phyloP scores from a whole-genome alignment of 2,329 filamentous ascomycete species.

The Stylonectria norvegica region DNA sequence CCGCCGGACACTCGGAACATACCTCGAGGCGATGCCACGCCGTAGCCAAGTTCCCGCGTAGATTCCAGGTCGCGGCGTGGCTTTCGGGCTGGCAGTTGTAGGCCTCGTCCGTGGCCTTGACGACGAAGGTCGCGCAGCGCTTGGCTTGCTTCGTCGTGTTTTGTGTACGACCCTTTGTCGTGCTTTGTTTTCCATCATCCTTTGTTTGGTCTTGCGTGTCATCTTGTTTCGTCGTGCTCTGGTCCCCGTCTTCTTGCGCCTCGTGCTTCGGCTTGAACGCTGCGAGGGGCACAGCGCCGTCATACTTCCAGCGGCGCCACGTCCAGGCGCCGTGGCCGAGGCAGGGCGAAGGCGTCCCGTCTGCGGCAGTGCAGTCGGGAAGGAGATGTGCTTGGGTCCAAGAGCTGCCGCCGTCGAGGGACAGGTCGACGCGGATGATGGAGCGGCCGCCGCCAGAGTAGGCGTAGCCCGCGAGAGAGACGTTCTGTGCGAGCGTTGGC shows the following conservation, averaged over 20 bases:
- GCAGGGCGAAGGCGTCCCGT: conserved; percentile 26
- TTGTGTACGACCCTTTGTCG: conserved; percentile 21
- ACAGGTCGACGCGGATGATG: conserved; percentile 66
- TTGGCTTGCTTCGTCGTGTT: conserved; percentile 8
- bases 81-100: conserved; percentile 66
- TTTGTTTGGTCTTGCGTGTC: too few species aligned
- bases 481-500: conserved; percentile 19
- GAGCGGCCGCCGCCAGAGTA: conserved; percentile 64
- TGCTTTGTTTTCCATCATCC: conserved; percentile 3
- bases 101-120: conserved; percentile 63
- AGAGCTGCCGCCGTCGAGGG: conserved; percentile 58
- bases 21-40: conserved; percentile 60
- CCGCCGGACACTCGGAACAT: conserved; percentile 31
- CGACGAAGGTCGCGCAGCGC: conserved; percentile 50
- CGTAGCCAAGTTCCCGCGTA: conserved; percentile 63
- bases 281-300: conserved; percentile 41
- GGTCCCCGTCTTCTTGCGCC: conserved; percentile 7
- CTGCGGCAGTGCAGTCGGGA: conserved; percentile 41
- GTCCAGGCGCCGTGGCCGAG: conserved; percentile 54
- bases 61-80: conserved; percentile 59
- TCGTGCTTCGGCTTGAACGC: conserved; percentile 21
- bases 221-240: too few species aligned
- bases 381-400: conserved; percentile 63
- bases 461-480: conserved; percentile 59
- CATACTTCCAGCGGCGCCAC: conserved; percentile 62